Evolutionary conservation across 441 rosid genomes (phyloP), one percentile per base, ranked within the genome.

Genomic region (Bruguiera hainesii): DNA sequence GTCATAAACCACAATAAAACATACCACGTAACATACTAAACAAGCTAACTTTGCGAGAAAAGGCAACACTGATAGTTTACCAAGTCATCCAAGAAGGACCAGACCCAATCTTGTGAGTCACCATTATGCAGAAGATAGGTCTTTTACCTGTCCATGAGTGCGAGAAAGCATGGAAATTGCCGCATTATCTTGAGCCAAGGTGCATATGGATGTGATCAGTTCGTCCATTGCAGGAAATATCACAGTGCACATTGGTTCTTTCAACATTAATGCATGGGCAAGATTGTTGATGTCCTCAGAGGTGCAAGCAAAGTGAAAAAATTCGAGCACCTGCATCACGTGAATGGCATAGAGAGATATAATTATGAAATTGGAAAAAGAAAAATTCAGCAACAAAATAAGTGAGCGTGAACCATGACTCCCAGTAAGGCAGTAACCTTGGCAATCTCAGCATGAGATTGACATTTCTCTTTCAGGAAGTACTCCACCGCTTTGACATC

Each of bases 401-500:
- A n/a, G 57, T 62, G 53, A 30, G 19, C 8, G 28, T 13, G 18
- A 35, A 21, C 26, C 25, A 37, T 56, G 61, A 56, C 4, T 56
- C 35, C 37, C 18, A 51, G 19, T 8, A 30, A 33, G 25, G 52
- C 58, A 61, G 33, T 0, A 57, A 95, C 98, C 93, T 87, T 82
- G n/a, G 87, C 85, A 80, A 89, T 83, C 82, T 95, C 98, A 6
- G 87, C 85, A 29, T 91, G 89, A 6, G 89, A 75, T 73, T 84
- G 85, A 60, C 98, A 92, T 73, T 85, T 92, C 85, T 84, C 88
- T 78, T 95, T 95, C 84, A 95, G 77, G 76, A 90, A 90, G 65
- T 95, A 95, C 63, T 95, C 99, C 59, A 90, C 96, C 0, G 96
- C 99, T 78, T 92, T 95, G 35, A 95, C 99, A 79, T 95, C 99